Conservation (phyloP, 306 rosid genomes). For the Trichosanthes truncata region DNA sequence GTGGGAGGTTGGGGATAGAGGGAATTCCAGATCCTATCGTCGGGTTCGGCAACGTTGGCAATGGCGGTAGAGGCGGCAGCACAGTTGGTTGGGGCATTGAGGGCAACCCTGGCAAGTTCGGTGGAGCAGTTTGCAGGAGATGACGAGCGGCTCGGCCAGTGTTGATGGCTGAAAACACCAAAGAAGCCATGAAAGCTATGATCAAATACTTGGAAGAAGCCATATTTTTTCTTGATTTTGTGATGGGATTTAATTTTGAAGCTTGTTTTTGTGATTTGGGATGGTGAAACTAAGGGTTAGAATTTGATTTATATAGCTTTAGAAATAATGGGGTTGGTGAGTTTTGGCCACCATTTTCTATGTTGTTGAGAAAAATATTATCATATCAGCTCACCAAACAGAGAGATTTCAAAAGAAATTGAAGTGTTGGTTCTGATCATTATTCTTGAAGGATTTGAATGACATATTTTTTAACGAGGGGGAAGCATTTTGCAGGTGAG, state of each 20-base stretch:
- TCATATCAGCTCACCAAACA: constrained; percentile 3
- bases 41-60: neutral
- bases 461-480: neutral
- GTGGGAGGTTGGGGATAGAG: neutral
- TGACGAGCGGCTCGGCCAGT: neutral
- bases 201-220: neutral
- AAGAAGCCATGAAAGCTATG: neutral
- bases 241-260: neutral
- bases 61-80: neutral
- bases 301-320: neutral
- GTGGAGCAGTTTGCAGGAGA: constrained; percentile 7
- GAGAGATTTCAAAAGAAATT: neutral
- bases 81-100: neutral
- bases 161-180: neutral
- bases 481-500: neutral
- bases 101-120: neutral
- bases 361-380: neutral
- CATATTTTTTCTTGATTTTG: neutral
- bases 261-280: neutral
- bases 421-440: neutral
- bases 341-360: neutral
- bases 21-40: neutral
- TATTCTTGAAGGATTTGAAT: neutral
- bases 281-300: neutral
- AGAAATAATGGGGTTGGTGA: neutral